These are phyloP conservation scores for Trichoderma gracile DNA, from an alignment of 2,329 filamentous ascomycete species.

Conservation along the genomic window DNA sequence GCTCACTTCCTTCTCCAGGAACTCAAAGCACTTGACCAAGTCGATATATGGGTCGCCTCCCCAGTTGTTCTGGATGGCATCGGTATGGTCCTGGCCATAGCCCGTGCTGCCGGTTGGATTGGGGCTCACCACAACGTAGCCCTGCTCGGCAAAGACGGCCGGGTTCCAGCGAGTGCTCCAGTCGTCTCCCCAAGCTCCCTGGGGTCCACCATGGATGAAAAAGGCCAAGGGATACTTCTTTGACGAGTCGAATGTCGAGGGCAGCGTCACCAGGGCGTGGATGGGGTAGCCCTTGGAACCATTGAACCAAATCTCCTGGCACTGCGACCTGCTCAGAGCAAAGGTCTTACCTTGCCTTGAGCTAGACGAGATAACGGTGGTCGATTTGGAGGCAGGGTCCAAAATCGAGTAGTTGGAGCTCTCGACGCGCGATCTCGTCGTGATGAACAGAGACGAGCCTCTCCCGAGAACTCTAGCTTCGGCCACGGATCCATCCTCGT, in stretches of 20 bases:
- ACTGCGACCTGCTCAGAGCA: constrained; percentile 63
- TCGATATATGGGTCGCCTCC: constrained; percentile 83
- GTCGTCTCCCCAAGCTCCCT: constrained; percentile 71
- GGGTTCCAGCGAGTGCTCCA: constrained; percentile 88
- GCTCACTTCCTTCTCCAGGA: constrained; percentile 64
- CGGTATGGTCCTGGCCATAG: constrained; percentile 74
- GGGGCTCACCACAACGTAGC: constrained; percentile 77
- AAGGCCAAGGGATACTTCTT: constrained; percentile 80
- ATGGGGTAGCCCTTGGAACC: constrained; percentile 65
- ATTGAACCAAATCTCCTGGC: constrained; percentile 68
- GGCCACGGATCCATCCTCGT: constrained; percentile 55
- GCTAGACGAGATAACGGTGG: constrained; percentile 59
- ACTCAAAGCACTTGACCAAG: constrained; percentile 74
- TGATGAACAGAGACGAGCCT: constrained; percentile 58
- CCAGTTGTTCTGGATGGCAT: constrained; percentile 80
- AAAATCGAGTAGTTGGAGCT: constrained; percentile 69
- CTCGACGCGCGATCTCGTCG: constrained; percentile 68
- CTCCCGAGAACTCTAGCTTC: constrained; percentile 55
- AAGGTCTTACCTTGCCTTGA: constrained; percentile 66
- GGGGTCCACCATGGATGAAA: constrained; percentile 80
- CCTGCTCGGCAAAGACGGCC: constrained; percentile 82
- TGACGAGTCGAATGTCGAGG: constrained; percentile 63
- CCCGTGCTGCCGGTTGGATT: constrained; percentile 84
- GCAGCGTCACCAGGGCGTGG: constrained; percentile 68
- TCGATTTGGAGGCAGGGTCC: constrained; percentile 44